phyloP scores from a whole-genome alignment of 164 flowering plant genomes.

The Paratinospora sagittata region DNA sequence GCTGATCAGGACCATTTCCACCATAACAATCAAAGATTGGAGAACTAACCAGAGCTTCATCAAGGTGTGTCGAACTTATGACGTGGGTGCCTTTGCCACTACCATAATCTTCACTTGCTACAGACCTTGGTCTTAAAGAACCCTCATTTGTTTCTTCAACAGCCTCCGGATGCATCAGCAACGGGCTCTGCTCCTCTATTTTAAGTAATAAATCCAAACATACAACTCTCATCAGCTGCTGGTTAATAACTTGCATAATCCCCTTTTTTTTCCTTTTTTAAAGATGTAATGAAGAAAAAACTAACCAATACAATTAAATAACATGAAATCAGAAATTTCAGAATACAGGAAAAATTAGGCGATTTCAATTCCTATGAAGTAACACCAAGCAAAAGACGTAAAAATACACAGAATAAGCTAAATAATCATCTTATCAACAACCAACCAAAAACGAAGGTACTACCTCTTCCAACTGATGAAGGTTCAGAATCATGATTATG shows the following conservation, averaged over 20 bases:
- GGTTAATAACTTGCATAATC: not conserved
- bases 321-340: too few species aligned
- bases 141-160: conserved; percentile 1
- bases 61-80: not conserved
- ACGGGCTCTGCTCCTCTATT: conserved; percentile 6
- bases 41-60: conserved; percentile 1
- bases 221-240: conserved; percentile 1
- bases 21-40: conserved; percentile 3
- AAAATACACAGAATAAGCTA: not conserved
- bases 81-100: not conserved
- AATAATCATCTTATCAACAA: not conserved
- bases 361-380: not conserved
- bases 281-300: not conserved
- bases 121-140: conserved; percentile 6
- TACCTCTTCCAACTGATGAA: conserved; percentile 23
- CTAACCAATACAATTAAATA: not conserved
- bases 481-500: not conserved
- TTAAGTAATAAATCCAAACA: conserved; percentile 2
- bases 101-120: not conserved
- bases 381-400: not conserved
- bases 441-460: conserved; percentile 2
- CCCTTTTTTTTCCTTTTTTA: not conserved
- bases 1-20: not conserved
- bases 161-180: conserved; percentile 1
- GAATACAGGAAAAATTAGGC: not conserved